Evolutionary conservation across 163 green algal species (phyloP).

Genomic region (Volvox carteri): DNA sequence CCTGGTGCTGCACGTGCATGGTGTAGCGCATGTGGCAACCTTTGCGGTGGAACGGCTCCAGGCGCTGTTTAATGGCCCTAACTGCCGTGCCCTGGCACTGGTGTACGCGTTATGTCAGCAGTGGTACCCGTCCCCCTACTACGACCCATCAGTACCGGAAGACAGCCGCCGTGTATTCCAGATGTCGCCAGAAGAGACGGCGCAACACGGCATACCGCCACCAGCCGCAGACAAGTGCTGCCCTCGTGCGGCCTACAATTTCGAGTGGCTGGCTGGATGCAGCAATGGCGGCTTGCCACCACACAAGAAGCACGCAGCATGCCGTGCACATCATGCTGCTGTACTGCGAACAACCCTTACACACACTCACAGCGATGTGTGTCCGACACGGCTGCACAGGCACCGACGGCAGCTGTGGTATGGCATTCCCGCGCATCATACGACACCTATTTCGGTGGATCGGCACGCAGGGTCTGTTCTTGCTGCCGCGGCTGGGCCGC

Average conservation of each 20-base stretch:
- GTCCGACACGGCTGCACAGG: neutral
- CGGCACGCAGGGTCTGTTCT: neutral
- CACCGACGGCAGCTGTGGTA: neutral
- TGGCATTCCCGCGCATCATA: neutral
- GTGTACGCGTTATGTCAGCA: neutral
- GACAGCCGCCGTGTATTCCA: neutral
- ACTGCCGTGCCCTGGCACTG: slow-evolving; percentile 26
- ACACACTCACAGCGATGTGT: neutral
- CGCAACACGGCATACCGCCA: neutral
- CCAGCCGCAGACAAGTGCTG: neutral
- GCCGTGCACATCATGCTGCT: neutral
- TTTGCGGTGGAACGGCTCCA: neutral
- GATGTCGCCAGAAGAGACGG: neutral
- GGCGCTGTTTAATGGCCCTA: slow-evolving; percentile 11
- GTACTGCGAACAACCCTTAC: neutral
- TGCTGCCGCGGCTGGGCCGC: neutral
- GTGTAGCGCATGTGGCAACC: neutral
- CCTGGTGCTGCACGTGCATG: slow-evolving; percentile 3
- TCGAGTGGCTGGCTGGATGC: neutral
- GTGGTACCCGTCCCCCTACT: neutral
- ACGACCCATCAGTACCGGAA: neutral
- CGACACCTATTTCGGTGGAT: neutral
- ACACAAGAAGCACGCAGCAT: neutral
- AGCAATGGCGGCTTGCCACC: neutral
- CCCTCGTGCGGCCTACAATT: neutral